Evolutionary conservation across 208 protist genomes (phyloP).

Genomic region (Trypanosoma theileri): DNA sequence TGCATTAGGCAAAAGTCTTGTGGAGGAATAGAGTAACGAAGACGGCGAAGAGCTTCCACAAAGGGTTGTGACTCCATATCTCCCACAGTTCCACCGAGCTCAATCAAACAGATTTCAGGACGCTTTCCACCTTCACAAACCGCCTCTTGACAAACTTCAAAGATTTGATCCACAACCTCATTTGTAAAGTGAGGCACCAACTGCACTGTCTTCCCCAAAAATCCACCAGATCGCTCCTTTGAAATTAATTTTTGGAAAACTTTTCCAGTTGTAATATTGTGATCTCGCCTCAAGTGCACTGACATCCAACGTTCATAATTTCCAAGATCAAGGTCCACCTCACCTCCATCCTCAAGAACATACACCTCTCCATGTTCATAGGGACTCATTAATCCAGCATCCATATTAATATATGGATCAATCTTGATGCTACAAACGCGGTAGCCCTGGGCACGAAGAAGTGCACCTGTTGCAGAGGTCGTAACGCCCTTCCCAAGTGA

Average conservation of each 20-base stretch:
- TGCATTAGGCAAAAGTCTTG: constrained; percentile 89
- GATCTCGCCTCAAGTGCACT: constrained; percentile 91
- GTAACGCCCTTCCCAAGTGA: constrained; percentile 98
- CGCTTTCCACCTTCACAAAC: constrained; percentile 69
- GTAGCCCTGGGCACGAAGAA: constrained; percentile 88
- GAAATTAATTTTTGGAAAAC: constrained; percentile 96
- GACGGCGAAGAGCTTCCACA: constrained; percentile 96
- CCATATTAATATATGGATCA: constrained; percentile 99
- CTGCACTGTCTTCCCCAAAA: constrained; percentile 99
- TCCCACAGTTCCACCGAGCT: constrained; percentile 97
- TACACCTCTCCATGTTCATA: constrained; percentile 99
- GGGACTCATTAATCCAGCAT: constrained; percentile 92
- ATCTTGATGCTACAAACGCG: constrained; percentile 98
- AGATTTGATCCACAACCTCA: constrained; percentile 89
- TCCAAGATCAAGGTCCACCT: constrained; percentile 97
- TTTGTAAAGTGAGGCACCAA: constrained; percentile 95
- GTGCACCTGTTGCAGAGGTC: constrained; percentile 77
- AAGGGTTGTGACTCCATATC: constrained; percentile 99
- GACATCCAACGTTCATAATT: constrained; percentile 99
- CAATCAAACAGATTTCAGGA: constrained; percentile 97
- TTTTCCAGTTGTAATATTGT: constrained; percentile 99
- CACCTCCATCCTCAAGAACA: constrained; percentile 98
- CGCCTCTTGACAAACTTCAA: constrained; percentile 85
- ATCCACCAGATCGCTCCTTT: constrained; percentile 97
- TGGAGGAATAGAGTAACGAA: constrained; percentile 78